Evolutionary conservation across 1,284 basidiomycete genomes (phyloP), one percentile per base, ranked within the genome.

Genomic region (Coniferiporia sulphurascens): DNA sequence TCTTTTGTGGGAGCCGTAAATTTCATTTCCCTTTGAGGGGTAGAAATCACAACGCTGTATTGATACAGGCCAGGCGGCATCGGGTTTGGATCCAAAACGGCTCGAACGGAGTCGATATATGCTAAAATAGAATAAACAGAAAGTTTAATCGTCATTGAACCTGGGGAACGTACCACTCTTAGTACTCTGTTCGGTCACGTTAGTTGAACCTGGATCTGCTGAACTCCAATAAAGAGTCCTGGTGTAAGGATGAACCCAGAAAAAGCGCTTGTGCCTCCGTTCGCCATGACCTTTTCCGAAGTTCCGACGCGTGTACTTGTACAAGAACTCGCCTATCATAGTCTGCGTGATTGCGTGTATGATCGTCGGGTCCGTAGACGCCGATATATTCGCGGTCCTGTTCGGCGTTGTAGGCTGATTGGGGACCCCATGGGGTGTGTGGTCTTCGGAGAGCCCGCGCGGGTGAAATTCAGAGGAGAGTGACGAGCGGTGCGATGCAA

Each of bases 161-260:
- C n/a, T 58, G 67, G 60, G 51, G 34, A 12, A 85, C 93, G 67
- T 75, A 96, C 93, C 92, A 72, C 93, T 96, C 85, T 99, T 99
- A 38, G 95, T 93, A 70, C 87, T 95, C 15, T 93, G 93, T 74
- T 98, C 95, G 3, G 87, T 85, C 6, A 93, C 89, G 63, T 86
- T 87, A 41, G 84, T 85, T 43, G 91, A 91, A 36, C 93, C 94
- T 36, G 96, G 97, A 75, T 98, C 96, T 35, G 88, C 86, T 34
- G 91, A 86, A 66, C 93, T 95, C 97, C 97, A 99, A 75, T 98
- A 98, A 60, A 99, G 72, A 8, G 94, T 98, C 77, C 94, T 93
- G 54, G 95, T 99, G 72, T 99, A 99, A 27, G 97, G 97, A 74
- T 99, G 96, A 13, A 99, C 87, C 95, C 97, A 99, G 82, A 99